Conservation (phyloP, 495 filamentous ascomycete species). For the Daldinia caldariorum region DNA sequence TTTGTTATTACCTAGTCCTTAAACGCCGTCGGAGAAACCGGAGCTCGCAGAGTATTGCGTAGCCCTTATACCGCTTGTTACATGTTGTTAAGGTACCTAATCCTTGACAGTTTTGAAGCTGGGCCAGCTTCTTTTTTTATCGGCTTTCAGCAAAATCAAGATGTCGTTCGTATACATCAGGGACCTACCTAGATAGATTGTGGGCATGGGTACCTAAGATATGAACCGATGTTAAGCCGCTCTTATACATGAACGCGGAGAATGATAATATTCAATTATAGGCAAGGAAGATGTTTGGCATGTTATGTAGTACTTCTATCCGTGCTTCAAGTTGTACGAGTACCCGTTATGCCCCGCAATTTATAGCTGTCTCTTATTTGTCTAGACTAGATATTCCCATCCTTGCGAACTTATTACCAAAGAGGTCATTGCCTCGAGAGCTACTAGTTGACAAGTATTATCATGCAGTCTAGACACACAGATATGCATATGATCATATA, state of each 20-base stretch:
- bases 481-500: neutral
- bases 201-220: slow-evolving; percentile 8
- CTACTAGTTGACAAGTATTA: too few species aligned
- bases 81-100: neutral
- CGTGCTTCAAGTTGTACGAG: slow-evolving; percentile 19
- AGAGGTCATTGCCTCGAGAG: slow-evolving; percentile 9
- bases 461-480: neutral
- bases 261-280: slow-evolving; percentile 12
- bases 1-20: neutral
- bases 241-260: slow-evolving; percentile 3
- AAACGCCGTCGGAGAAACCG: neutral
- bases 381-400: slow-evolving; percentile 5
- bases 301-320: slow-evolving; percentile 15
- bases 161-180: neutral
- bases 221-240: slow-evolving; percentile 4
- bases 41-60: neutral
- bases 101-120: neutral
- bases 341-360: slow-evolving; percentile 37
- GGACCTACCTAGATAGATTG: neutral
- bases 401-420: slow-evolving; percentile 9
- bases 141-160: neutral
- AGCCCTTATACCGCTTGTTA: slow-evolving; percentile 1
- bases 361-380: slow-evolving; percentile 16
- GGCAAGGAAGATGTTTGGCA: slow-evolving; percentile 40
- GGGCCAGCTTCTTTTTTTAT: neutral